A percentile compares a stretch with the other conserved stretches of the same genome.
Conservation (phyloP, 2,329 filamentous ascomycete species). For the Kalaharituber pfeilii region DNA sequence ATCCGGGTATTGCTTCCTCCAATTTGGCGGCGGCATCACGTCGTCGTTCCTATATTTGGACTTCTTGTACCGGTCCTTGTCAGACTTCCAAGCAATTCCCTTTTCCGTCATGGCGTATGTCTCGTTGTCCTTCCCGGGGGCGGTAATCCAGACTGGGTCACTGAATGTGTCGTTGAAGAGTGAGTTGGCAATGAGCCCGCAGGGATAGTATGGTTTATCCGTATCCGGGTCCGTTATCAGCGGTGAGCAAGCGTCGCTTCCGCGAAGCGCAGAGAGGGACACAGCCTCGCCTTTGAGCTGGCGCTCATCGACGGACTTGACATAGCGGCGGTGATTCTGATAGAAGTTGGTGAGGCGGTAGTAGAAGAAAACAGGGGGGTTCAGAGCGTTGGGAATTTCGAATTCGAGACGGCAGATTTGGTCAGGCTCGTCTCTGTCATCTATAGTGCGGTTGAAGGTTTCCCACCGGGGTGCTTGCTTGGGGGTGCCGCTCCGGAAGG, state of each 20-base stretch:
- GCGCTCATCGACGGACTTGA: slow-evolving; percentile 66
- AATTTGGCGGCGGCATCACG: slow-evolving; percentile 51
- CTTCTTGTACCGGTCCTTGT: slow-evolving; percentile 58
- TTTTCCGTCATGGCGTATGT: slow-evolving; percentile 57
- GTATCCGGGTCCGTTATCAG: slow-evolving; percentile 32
- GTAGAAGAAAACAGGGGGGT: slow-evolving; percentile 74
- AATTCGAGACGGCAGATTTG: slow-evolving; percentile 57
- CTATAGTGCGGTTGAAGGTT: slow-evolving; percentile 16
- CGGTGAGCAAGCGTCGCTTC: slow-evolving; percentile 21
- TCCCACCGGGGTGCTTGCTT: slow-evolving; percentile 23
- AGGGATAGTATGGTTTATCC: slow-evolving; percentile 73
- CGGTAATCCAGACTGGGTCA: slow-evolving; percentile 40
- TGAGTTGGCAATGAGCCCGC: slow-evolving; percentile 90
- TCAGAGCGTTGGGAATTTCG: slow-evolving; percentile 58
- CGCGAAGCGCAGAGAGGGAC: slow-evolving; percentile 41
- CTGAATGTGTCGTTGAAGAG: slow-evolving; percentile 86
- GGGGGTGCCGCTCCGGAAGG: slow-evolving; percentile 47
- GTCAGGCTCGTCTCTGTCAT: slow-evolving; percentile 27
- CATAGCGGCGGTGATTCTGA: slow-evolving; percentile 94
- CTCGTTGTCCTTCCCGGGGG: slow-evolving; percentile 28
- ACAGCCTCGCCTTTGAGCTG: slow-evolving; percentile 63
- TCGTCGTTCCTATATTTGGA: slow-evolving; percentile 47
- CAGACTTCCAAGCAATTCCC: slow-evolving; percentile 73
- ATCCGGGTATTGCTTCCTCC: slow-evolving; percentile 39
- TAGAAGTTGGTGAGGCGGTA: slow-evolving; percentile 97